Percentiles rank a stretch among this genome's conserved stretches.
Evolutionary conservation across 2,329 filamentous ascomycete species (phyloP).

Genomic region (Camillea tinctor): DNA sequence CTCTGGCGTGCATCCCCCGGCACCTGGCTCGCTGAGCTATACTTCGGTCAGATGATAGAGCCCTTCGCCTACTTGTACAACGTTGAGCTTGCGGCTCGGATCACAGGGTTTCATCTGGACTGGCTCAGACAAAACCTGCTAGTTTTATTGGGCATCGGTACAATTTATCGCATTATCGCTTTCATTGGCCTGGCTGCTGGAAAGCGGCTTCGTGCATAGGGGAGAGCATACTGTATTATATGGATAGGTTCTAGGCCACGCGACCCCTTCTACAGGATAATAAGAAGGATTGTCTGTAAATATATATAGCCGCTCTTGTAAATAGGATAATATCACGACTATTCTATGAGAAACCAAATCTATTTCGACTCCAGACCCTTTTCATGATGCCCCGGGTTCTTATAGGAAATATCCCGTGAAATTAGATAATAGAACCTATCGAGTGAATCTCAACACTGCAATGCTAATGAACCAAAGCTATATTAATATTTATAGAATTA

Average conservation of each 20-base stretch:
- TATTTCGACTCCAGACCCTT: no score
- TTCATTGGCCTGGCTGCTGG: constrained; percentile 39
- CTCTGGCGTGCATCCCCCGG: constrained; percentile 54
- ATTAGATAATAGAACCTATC: no score
- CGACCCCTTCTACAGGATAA: background rate
- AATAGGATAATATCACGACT: no score
- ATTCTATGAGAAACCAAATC: no score
- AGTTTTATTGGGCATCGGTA: constrained; percentile 44
- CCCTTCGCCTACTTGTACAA: constrained; percentile 52
- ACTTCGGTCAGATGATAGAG: constrained; percentile 50
- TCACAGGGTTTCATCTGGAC: constrained; percentile 46
- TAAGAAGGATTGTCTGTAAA: background rate
- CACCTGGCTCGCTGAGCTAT: constrained; percentile 56
- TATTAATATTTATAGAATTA: no score
- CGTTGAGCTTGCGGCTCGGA: constrained; percentile 42
- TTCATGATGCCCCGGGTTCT: no score
- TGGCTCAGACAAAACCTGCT: constrained; percentile 45
- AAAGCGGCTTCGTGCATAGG: constrained; percentile 28
- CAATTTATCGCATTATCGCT: constrained; percentile 44
- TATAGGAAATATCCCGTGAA: no score
- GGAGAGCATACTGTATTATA: background rate
- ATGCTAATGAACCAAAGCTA: no score
- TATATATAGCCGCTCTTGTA: no score
- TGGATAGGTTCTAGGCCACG: background rate
- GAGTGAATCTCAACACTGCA: no score